Evolutionary conservation across 306 rosid genomes (phyloP).

Genomic region (Rubus parviflorus): DNA sequence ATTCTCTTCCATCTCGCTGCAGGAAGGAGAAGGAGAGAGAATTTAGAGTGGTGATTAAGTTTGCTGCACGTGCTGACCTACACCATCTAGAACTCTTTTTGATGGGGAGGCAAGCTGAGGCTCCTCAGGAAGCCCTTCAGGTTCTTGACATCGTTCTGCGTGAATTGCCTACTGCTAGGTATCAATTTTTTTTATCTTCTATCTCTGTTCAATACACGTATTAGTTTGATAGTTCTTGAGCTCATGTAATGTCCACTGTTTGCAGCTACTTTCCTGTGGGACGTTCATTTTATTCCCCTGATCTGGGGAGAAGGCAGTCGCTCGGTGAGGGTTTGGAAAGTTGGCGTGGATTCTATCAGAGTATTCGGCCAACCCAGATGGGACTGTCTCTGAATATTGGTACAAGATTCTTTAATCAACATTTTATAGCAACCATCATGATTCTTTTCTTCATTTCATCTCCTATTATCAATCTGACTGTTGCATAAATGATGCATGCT

Average conservation of each 20-base stretch:
- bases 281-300: conserved; percentile 90
- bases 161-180: conserved; percentile 83
- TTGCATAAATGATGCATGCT: background rate
- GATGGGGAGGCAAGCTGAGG: conserved; percentile 89
- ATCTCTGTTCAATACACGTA: background rate
- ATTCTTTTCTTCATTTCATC: background rate
- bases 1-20: conserved; percentile 26
- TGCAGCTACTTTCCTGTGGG: conserved; percentile 85
- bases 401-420: conserved; percentile 15
- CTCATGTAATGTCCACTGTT: background rate
- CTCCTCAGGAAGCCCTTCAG: conserved; percentile 97
- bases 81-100: conserved; percentile 90
- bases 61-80: conserved; percentile 92
- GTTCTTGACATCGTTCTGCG: conserved; percentile 95
- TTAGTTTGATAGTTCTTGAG: background rate
- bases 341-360: conserved; percentile 98
- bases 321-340: conserved; percentile 97
- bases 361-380: conserved; percentile 98
- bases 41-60: conserved; percentile 75
- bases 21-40: conserved; percentile 85
- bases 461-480: background rate
- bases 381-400: conserved; percentile 91
- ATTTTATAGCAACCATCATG: background rate
- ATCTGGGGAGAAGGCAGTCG: conserved; percentile 77
- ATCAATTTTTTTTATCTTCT: too few species aligned